Base-by-base conservation (phyloP, 768 basidiomycete species). In the Paxillus rubicundulus region DNA sequence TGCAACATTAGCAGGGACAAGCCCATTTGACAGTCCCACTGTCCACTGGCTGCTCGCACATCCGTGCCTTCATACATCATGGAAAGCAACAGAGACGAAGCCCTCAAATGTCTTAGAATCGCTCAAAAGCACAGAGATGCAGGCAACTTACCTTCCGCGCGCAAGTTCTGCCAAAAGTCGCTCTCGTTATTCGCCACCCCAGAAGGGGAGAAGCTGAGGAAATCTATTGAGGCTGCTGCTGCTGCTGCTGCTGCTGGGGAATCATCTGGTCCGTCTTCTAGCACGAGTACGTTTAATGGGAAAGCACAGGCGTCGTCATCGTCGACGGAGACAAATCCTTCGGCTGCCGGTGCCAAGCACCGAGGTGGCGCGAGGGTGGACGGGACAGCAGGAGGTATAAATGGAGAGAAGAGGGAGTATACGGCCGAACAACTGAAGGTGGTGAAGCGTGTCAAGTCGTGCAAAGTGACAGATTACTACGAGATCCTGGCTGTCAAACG, bases 11-110 rank as follows among this genome's bases (percentile, higher is more conserved):
- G 55, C 39, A 21, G 14, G 21, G 30, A 41, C 61, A 45, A 37
- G 54, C 28, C 39, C 30, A 9, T 27, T 50, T 34, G 21, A n/a
- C 3, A 37, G 49, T 36, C 49, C 43, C 52, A 48, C 51, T 45
- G 39, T 48, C 52, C 27, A 38, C 56, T 28, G 47, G 47, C 53
- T 52, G 39, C 49, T 55, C 41, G 59, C 49, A 45, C 24, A 47
- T 33, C 37, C 32, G 10, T 43, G 33, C 17, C 47, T 18, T 49
- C 45, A 52, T 52, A 45, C 57, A 51, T 33, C 47, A 89, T 90
- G 88, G 88, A 89, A 70, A 85, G 86, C 70, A 96, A 96, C 77
- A 90, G 83, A 60, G 92, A 96, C 65, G 92, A 96, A 71, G 92
- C 92, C 33, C 68, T 87, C 52, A 84, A 87, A 61, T 92, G 90